A percentile compares a stretch with the other conserved stretches of the same genome.
phyloP scores from a whole-genome alignment of 2,329 filamentous ascomycete genomes.

The Colletotrichum truncatum region DNA sequence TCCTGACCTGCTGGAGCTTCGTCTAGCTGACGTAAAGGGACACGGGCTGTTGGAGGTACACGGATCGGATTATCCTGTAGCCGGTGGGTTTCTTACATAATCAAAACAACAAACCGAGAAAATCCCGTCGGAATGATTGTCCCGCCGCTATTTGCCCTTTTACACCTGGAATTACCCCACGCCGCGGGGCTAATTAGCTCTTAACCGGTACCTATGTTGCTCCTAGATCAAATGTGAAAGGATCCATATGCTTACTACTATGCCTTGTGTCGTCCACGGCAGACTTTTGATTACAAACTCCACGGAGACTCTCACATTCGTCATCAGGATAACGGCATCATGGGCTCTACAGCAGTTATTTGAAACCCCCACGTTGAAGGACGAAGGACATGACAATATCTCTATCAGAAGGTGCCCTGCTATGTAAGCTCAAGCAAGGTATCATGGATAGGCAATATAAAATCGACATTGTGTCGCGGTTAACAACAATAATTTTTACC shows the following conservation, averaged over 20 bases:
- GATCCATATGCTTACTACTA: not conserved
- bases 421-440: no score
- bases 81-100: accelerated
- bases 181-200: not conserved
- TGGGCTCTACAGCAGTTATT: no score
- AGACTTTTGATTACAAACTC: not conserved
- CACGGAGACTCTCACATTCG: not conserved
- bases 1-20: no score
- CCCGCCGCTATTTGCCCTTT: not conserved
- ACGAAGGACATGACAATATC: no score
- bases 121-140: not conserved
- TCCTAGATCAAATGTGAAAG: not conserved
- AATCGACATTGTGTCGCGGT: no score
- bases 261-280: not conserved
- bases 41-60: not conserved
- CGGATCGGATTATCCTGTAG: not conserved
- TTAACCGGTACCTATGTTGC: not conserved
- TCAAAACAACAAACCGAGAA: not conserved
- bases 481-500: no score
- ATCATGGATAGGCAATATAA: not conserved
- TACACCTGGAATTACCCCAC: not conserved
- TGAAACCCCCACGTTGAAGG: no score
- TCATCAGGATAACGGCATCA: not conserved
- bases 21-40: not conserved
- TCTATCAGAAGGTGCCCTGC: no score